Evolutionary conservation across 177 flowering plant species (phyloP).

Genomic region (Vitis hybrid): DNA sequence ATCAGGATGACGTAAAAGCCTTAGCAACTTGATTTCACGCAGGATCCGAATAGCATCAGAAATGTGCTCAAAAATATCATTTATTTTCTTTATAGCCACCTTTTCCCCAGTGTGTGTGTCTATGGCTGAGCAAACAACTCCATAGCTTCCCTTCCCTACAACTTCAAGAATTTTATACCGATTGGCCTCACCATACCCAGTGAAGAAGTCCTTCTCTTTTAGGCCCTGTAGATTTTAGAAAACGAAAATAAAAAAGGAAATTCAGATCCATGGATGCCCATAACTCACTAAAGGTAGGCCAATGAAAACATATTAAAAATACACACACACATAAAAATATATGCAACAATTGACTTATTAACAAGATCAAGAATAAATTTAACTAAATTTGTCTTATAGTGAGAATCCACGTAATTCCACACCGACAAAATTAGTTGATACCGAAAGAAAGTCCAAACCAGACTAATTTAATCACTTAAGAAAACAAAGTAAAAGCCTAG

Average conservation of each 20-base stretch:
- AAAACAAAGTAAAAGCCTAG: neutral
- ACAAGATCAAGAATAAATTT: neutral
- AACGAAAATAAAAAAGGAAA: neutral
- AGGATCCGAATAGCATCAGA: conserved; percentile 83
- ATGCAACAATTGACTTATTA: neutral
- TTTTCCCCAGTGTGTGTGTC: conserved; percentile 83
- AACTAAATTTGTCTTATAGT: neutral
- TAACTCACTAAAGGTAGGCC: neutral
- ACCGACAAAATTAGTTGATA: neutral
- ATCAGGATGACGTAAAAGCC: conserved; percentile 84
- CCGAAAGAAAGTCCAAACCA: neutral
- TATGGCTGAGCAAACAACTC: conserved; percentile 76
- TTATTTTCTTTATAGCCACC: conserved; percentile 81
- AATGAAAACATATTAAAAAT: too few relatives aligned
- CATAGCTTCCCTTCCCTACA: conserved; percentile 86
- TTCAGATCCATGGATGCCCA: neutral
- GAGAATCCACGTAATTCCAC: neutral
- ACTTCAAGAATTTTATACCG: conserved; percentile 74
- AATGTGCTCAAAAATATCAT: conserved; percentile 75
- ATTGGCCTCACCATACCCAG: conserved; percentile 75
- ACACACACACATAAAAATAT: neutral
- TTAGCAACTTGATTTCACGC: conserved; percentile 76
- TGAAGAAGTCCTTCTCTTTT: conserved; percentile 66
- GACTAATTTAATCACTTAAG: neutral
- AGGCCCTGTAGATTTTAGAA: conserved; percentile 35